Conservation (phyloP, 495 filamentous ascomycete genomes). For the Xylaria curta region DNA sequence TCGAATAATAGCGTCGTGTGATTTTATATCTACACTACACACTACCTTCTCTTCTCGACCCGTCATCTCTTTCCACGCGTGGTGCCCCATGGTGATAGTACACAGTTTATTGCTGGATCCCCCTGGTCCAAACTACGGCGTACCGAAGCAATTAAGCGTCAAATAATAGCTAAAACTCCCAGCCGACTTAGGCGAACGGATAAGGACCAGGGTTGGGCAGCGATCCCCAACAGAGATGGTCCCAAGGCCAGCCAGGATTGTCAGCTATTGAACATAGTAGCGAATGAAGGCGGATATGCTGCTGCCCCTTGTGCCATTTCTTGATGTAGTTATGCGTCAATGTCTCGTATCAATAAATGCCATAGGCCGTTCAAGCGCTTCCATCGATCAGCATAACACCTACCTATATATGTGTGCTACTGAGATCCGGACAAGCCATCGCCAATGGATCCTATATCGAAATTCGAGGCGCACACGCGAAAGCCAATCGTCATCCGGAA, state of each 20-base stretch:
- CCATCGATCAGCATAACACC: not conserved
- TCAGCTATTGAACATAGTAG: not conserved
- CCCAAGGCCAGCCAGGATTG: constrained; percentile 6
- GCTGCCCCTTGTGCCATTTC: not conserved
- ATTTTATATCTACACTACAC: not conserved
- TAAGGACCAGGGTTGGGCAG: constrained; percentile 19
- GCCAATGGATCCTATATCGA: not conserved
- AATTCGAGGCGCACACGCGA: constrained; percentile 32
- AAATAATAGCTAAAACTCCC: constrained; percentile 8
- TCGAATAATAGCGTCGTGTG: not conserved
- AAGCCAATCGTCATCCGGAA: constrained; percentile 31
- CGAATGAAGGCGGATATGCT: not conserved
- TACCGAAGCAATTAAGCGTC: constrained; percentile 19
- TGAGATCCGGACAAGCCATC: constrained; percentile 9
- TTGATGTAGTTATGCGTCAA: not conserved
- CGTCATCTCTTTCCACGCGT: constrained; percentile 1
- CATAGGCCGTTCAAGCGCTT: not conserved
- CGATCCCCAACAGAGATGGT: constrained; percentile 3
- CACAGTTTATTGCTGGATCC: constrained; percentile 6
- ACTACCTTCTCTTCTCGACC: not conserved
- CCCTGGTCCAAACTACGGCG: not conserved
- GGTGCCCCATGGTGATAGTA: not conserved
- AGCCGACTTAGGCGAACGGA: constrained; percentile 10
- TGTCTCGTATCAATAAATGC: constrained; percentile 15
- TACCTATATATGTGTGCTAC: not conserved